Evolutionary conservation across 805 yeast species (phyloP).

Genomic region (Candida michaelii): DNA sequence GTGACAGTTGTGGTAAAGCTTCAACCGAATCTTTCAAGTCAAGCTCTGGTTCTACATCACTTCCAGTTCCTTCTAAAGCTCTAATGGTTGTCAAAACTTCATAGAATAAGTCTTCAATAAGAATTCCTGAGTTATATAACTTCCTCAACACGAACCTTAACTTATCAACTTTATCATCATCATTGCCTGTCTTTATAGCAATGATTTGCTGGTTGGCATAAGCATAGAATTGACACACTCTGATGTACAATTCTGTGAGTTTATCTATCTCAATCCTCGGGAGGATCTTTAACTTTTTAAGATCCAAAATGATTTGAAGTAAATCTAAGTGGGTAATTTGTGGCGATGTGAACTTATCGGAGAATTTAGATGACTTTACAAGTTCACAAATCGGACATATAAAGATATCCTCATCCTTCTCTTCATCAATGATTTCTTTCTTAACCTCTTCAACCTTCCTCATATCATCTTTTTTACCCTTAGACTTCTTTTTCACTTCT

Average conservation of each 20-base stretch:
- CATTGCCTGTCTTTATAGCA: conserved; percentile 14
- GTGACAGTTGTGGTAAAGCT: not conserved
- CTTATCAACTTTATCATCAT: conserved; percentile 20
- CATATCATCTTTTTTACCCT: too few species aligned
- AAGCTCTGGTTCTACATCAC: too few species aligned
- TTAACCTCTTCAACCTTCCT: conserved; percentile 1
- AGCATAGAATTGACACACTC: conserved; percentile 10
- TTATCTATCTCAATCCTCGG: conserved; percentile 23
- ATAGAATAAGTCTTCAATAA: conserved; percentile 22
- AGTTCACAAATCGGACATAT: conserved; percentile 33
- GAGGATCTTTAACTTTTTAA: conserved; percentile 17
- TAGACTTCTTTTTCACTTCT: not conserved
- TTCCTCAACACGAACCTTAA: conserved; percentile 27
- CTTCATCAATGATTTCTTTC: not conserved
- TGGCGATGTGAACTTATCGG: conserved; percentile 16
- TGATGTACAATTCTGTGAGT: conserved; percentile 19
- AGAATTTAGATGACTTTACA: conserved; percentile 16
- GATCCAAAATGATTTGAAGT: conserved; percentile 13
- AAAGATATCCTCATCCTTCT: conserved; percentile 24
- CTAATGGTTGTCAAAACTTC: conserved; percentile 20
- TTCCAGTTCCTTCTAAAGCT: not conserved
- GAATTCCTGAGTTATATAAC: conserved; percentile 30
- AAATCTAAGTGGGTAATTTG: conserved; percentile 19
- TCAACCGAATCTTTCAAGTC: not conserved
- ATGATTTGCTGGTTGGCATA: conserved; percentile 13